Base-by-base conservation (phyloP, 2,329 filamentous ascomycete genomes). In the Aspergillus luchuensis region DNA sequence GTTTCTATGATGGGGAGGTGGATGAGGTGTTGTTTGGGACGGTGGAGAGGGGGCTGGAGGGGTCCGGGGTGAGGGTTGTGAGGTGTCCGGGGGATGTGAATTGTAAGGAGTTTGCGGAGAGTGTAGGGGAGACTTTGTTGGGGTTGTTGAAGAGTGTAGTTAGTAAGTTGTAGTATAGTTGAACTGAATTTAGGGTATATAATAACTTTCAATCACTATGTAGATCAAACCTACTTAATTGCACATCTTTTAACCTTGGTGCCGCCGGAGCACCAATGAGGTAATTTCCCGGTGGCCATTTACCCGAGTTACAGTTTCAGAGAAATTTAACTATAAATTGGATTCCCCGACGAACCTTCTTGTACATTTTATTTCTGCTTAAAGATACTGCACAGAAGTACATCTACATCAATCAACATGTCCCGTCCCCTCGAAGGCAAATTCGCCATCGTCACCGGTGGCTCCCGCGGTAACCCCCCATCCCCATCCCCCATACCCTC, bases 361-460 rank as follows among this genome's bases (percentile, higher is more conserved):
- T 4, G 10, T 30, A 30, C 28, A 30, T 30, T 11, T 11, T 11
- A 10, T 4, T 30, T 30, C 8, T 30, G 8, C 4, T 30, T 4
- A 28, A 1, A 28, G 25, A 8, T 28, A 28, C 25, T 28, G 15
- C n/a, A 49, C 49, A 11, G 17, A 13, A 17, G 13, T 10, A 28
- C 47, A 10, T 28, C 56, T 8, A 55, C 15, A 39, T 5, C 33
- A 30, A 25, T 15, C 49, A 63, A 21, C 59, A 67, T 66, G 63
- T 59, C 64, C 61, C 71, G 77, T 41, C 69, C 76, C 52, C 80
- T 89, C n/a, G 87, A 91, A 72, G 90, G 90, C 67, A 92, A 92
- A 75, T 81, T 93, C 55, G 91, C 86, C 56, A 88, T 96, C 66
- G 82, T 95, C 50, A 95, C 91, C 1, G 91, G 91, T 59, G 89